phyloP scores from a whole-genome alignment of 768 basidiomycete genomes.

The Favolaschia claudopus region DNA sequence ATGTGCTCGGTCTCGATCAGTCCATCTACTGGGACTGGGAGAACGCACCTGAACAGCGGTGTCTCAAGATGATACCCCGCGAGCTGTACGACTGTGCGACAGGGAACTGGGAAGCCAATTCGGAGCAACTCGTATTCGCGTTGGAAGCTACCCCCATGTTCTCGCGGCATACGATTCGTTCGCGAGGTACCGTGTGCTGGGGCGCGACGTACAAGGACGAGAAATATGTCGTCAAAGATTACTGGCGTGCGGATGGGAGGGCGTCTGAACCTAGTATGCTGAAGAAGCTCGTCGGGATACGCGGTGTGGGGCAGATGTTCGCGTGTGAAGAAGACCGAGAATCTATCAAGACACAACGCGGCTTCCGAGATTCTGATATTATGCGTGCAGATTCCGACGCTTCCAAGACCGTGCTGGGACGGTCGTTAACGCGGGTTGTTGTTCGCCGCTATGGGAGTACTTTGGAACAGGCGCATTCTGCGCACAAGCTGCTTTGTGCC shows the following conservation, averaged over 20 bases:
- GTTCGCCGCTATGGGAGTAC: conserved; percentile 22
- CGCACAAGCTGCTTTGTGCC: conserved; percentile 23
- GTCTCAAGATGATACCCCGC: conserved; percentile 1
- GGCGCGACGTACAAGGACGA: background rate
- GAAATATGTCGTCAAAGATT: conserved; percentile 31
- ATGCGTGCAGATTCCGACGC: background rate
- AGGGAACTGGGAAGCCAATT: background rate
- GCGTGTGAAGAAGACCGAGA: conserved; percentile 5
- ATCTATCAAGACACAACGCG: conserved; percentile 4
- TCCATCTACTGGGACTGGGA: conserved; percentile 28
- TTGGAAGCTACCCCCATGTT: conserved; percentile 11
- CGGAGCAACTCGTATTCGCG: background rate
- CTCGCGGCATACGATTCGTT: conserved; percentile 23
- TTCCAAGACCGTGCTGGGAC: background rate
- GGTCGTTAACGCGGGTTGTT: conserved; percentile 20
- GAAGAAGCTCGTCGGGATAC: conserved; percentile 9
- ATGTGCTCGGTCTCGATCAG: conserved; percentile 30
- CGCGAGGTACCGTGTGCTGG: conserved; percentile 35
- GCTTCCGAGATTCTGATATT: background rate
- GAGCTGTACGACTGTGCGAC: background rate
- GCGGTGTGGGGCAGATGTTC: conserved; percentile 29
- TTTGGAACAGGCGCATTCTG: conserved; percentile 17
- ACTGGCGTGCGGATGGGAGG: conserved; percentile 22
- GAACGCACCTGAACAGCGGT: too few relatives aligned
- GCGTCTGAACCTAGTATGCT: conserved; percentile 20